A percentile compares a stretch with the other conserved stretches of the same genome.
Evolutionary conservation across 1,139 yeast genomes (phyloP).

Genomic region (Diutina neorugosa): DNA sequence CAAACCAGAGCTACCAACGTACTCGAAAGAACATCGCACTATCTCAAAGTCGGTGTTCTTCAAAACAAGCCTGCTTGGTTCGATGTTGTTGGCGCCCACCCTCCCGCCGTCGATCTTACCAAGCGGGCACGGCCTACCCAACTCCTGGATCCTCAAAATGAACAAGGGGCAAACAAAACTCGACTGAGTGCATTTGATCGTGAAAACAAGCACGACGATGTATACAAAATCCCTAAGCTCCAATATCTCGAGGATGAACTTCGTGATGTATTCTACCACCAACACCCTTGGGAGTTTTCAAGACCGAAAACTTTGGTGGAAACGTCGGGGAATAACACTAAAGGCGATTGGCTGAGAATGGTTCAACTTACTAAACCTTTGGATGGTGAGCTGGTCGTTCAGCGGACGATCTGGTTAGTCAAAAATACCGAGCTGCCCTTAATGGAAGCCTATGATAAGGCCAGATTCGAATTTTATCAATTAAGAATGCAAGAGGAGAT

Average conservation of each 20-base stretch:
- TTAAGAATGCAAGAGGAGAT: constrained; percentile 78
- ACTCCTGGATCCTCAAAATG: constrained; percentile 15
- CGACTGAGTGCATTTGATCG: constrained; percentile 22
- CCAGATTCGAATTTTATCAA: constrained; percentile 80
- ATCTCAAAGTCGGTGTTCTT: constrained; percentile 53
- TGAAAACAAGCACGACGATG: constrained; percentile 17
- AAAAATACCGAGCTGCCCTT: constrained; percentile 23
- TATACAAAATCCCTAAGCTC: constrained; percentile 49
- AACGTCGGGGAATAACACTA: constrained; percentile 45
- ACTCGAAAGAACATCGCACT: constrained; percentile 65
- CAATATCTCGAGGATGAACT: constrained; percentile 71
- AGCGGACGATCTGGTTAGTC: constrained; percentile 68
- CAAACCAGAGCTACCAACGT: constrained; percentile 61
- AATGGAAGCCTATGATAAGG: constrained; percentile 67
- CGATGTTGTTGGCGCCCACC: constrained; percentile 67
- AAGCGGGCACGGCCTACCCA: constrained; percentile 28
- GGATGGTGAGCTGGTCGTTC: constrained; percentile 92
- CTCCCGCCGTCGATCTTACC: constrained; percentile 59
- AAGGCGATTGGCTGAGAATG: constrained; percentile 67
- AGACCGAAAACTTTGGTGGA: constrained; percentile 85
- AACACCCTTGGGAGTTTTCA: constrained; percentile 97
- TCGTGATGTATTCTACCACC: constrained; percentile 71
- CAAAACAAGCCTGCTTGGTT: constrained; percentile 76
- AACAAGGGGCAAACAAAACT: constrained; percentile 35
- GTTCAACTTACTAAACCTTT: constrained; percentile 61